Percentiles rank a stretch among this genome's conserved stretches.
These are phyloP conservation scores for Picea abies DNA, from an alignment of 83 land plant species.

Conservation along the genomic window DNA sequence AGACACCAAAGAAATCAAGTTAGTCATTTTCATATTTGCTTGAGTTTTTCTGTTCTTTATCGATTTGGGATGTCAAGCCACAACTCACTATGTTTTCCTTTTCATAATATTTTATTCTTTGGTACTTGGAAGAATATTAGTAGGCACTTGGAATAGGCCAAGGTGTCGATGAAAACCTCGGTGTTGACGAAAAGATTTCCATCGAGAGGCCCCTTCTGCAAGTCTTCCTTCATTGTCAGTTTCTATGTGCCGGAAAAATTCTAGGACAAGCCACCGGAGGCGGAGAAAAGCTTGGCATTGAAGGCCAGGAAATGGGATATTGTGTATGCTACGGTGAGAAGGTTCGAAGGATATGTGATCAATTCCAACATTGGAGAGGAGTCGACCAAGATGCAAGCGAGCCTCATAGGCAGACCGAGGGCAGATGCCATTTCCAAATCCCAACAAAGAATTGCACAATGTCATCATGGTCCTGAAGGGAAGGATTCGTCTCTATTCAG, in stretches of 20 bases:
- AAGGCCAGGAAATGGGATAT: conserved; percentile 18
- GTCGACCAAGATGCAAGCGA: conserved; percentile 53
- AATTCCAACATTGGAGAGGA: conserved; percentile 44
- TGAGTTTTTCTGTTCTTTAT: no score
- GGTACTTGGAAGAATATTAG: no score
- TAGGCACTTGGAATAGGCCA: neutral
- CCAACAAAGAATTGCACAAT: neutral
- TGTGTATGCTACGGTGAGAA: conserved; percentile 40
- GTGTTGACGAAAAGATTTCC: conserved; percentile 55
- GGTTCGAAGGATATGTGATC: conserved; percentile 53
- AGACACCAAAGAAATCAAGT: no score
- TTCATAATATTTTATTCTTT: no score
- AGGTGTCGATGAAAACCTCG: conserved; percentile 68
- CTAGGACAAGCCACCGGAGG: conserved; percentile 47
- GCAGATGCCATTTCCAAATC: conserved; percentile 27
- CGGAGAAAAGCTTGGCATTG: conserved; percentile 27
- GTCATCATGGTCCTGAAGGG: neutral
- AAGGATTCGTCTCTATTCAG: conserved; percentile 26
- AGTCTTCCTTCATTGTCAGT: conserved; percentile 46
- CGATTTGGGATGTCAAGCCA: no score
- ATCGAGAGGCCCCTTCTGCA: conserved; percentile 65
- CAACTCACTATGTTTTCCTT: no score
- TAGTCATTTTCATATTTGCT: no score
- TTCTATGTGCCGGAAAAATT: conserved; percentile 53
- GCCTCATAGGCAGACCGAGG: conserved; percentile 49